Percentiles rank a stretch among this genome's conserved stretches.
These are phyloP conservation scores for Colletotrichum filicis DNA, from an alignment of 2,329 filamentous ascomycete genomes.

Conservation along the genomic window DNA sequence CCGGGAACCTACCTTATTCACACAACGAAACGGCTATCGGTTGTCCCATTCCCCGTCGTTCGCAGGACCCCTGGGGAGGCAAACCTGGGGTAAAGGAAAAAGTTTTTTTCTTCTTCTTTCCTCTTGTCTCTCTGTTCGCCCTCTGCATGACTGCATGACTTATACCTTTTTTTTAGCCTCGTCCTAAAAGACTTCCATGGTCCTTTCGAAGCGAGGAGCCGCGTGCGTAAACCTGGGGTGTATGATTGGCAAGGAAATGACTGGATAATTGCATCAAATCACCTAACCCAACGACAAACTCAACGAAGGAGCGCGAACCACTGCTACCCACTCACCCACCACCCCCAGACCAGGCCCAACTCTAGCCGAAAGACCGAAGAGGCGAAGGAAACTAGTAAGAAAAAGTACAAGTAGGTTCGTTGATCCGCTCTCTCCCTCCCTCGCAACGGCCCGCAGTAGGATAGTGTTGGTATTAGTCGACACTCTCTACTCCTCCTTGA, in stretches of 20 bases:
- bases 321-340: not conserved
- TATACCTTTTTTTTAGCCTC: not conserved
- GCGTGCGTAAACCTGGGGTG: not conserved
- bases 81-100: not conserved
- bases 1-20: constrained; percentile 18
- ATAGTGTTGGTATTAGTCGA: not conserved
- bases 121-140: not conserved
- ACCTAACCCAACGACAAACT: constrained; percentile 23
- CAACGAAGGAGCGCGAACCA: not conserved
- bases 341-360: not conserved
- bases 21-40: not conserved
- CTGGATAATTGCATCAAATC: constrained; percentile 26
- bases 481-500: not conserved
- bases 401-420: constrained; percentile 25
- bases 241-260: constrained; percentile 20
- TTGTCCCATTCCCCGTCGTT: not conserved
- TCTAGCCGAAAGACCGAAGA: not conserved
- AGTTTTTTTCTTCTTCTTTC: not conserved
- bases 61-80: not conserved
- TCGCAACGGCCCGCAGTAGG: not conserved
- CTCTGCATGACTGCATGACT: not conserved
- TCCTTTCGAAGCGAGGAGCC: not conserved
- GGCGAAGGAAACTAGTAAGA: not conserved
- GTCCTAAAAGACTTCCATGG: not conserved
- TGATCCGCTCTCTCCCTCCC: not conserved